A percentile compares a stretch with the other conserved stretches of the same genome.
Evolutionary conservation across 1,284 basidiomycete genomes (phyloP).

Genomic region (Fomitopsis pinicola): DNA sequence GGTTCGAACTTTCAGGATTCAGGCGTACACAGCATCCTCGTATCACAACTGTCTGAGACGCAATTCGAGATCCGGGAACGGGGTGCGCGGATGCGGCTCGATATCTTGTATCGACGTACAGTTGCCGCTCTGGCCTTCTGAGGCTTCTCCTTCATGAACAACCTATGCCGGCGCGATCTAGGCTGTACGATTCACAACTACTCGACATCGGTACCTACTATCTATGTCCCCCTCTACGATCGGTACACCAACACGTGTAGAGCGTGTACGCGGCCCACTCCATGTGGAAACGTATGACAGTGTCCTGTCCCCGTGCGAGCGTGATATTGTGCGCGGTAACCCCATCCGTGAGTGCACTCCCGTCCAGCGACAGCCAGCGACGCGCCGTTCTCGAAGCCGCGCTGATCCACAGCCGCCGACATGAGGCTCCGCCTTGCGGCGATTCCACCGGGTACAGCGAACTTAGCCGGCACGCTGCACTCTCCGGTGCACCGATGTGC

Average conservation of each 20-base stretch:
- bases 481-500: not conserved
- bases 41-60: slow-evolving; percentile 1
- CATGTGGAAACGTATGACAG: not conserved
- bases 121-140: not conserved
- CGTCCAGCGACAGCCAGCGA: not conserved
- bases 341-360: not conserved
- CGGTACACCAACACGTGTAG: slow-evolving; percentile 1
- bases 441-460: slow-evolving; percentile 2
- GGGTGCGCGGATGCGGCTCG: not conserved
- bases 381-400: not conserved
- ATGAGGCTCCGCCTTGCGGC: slow-evolving; percentile 1
- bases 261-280: not conserved
- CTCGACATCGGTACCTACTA: not conserved
- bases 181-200: not conserved
- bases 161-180: not conserved
- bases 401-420: not conserved
- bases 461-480: slow-evolving; percentile 9
- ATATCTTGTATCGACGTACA: not conserved
- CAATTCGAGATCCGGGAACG: not conserved
- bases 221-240: not conserved
- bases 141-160: not conserved
- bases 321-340: not conserved
- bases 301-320: not conserved
- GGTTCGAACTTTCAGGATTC: not conserved
- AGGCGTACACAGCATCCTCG: not conserved